A percentile compares a stretch with the other conserved stretches of the same genome.
These are phyloP conservation scores for Aureobasidium subglaciale DNA, from an alignment of 2,329 filamentous ascomycete genomes.

Conservation along the genomic window DNA sequence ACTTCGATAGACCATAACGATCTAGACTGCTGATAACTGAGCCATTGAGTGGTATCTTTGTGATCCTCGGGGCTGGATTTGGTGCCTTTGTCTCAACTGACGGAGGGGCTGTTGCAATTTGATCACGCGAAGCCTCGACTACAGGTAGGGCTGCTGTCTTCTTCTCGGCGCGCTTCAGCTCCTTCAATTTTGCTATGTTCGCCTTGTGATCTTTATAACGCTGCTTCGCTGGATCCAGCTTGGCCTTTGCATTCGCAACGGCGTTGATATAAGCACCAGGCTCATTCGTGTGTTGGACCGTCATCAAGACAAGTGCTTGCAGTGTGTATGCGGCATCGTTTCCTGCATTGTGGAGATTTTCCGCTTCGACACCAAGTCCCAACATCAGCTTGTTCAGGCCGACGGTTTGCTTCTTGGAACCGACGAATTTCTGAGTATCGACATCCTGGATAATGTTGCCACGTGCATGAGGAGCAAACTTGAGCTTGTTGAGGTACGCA, in stretches of 20 bases:
- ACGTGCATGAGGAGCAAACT: conserved; percentile 13
- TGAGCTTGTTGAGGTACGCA: conserved; percentile 18
- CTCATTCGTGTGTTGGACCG: conserved; percentile 16
- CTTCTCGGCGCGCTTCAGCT: neutral
- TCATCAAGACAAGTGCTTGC: conserved; percentile 22
- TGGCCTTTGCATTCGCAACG: neutral
- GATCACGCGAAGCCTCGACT: too few relatives aligned
- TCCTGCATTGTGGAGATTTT: conserved; percentile 19
- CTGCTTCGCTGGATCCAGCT: neutral
- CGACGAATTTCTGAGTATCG: conserved; percentile 21
- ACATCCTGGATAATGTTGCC: conserved; percentile 17
- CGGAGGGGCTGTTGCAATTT: too few relatives aligned
- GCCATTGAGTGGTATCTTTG: too few relatives aligned
- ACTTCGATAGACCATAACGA: too few relatives aligned
- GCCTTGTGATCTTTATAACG: neutral
- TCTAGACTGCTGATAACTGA: too few relatives aligned
- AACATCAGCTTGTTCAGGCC: conserved; percentile 18
- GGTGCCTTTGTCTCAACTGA: too few relatives aligned
- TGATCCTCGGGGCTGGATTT: too few relatives aligned
- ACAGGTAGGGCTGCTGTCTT: neutral
- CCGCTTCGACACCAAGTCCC: conserved; percentile 10
- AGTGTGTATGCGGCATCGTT: conserved; percentile 21
- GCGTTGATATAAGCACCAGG: conserved; percentile 3
- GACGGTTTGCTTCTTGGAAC: conserved; percentile 18
- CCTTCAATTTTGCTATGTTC: neutral